Base-by-base conservation (phyloP, 148 eudicot genomes). In the Hydrangea macrophylla region DNA sequence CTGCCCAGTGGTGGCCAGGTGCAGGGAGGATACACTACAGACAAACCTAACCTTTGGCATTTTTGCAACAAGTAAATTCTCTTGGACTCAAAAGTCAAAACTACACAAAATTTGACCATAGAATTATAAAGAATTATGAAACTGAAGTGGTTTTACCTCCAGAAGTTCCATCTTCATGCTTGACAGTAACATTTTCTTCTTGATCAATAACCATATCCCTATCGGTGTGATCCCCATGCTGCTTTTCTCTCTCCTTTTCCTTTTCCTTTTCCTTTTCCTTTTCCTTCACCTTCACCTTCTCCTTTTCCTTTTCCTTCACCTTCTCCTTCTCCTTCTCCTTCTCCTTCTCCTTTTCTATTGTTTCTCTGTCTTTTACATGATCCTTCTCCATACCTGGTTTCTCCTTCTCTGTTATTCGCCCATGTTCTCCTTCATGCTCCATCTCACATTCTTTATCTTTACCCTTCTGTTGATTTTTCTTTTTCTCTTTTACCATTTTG, bases 401-500 rank as follows among this genome's bases (percentile, higher is more conserved):
- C 50, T 78, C 75, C 61, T 58, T 68, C 42, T 69, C 78, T 70
- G 83, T 83, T 40, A 72, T 83, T 64, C 83, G 79, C 62, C 79
- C 79, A 11, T 76, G 82, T 71, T 83, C 86, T 69, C 73, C 64
- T 73, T 82, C 84, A 25, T 73, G 80, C 25, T 77, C 83, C 76
- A 66, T 80, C 33, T 77, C 76, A 22, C 45, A 35, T 60, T 70
- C 83, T 67, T 83, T 82, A 45, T 77, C 84, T 66, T 65, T 78
- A 67, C 75, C 81, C 70, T 82, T 75, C 72, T 80, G 73, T 32
- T 30, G 66, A 57, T 53, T 87, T 75, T 71, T 82, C 79, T 75
- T 84, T 79, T 76, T 85, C 73, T 87, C 92, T 71, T 77, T 80
- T 50, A 87, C 76, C 55, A 88, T 77, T 66, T 80, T 65, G 35